Percentiles rank a stretch among this genome's conserved stretches.
Conservation (phyloP, 164 flowering plant species). For the Protea cynaroides region DNA sequence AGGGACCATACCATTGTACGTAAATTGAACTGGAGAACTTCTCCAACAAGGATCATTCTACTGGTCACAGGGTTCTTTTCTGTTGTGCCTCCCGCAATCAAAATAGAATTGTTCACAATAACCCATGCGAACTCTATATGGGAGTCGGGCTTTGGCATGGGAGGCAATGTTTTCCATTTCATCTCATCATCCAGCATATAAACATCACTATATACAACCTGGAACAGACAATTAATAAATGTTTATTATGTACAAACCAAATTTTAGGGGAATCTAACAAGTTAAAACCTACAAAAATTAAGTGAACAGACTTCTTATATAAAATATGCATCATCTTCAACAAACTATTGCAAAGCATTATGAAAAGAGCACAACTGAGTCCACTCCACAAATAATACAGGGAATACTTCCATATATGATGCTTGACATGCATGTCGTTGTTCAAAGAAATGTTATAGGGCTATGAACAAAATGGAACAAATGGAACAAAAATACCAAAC, state of each 20-base stretch:
- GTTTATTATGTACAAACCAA: not conserved
- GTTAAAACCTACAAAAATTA: not conserved
- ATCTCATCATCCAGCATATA: constrained; percentile 81
- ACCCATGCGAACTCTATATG: constrained; percentile 93
- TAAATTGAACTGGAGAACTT: constrained; percentile 61
- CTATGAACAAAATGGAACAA: too few species aligned
- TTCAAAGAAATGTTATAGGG: too few species aligned
- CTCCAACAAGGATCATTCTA: constrained; percentile 77
- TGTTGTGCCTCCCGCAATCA: constrained; percentile 86
- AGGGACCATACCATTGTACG: constrained; percentile 48
- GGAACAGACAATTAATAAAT: constrained; percentile 10
- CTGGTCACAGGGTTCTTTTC: constrained; percentile 83
- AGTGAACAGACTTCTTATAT: not conserved
- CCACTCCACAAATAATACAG: not conserved
- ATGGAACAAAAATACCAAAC: too few species aligned
- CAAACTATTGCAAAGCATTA: not conserved
- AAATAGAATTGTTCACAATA: constrained; percentile 68
- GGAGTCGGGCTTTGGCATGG: constrained; percentile 93
- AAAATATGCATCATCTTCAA: not conserved
- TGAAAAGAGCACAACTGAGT: not conserved
- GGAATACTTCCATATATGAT: too few species aligned
- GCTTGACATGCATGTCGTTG: too few species aligned
- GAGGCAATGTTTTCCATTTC: constrained; percentile 73
- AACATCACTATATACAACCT: constrained; percentile 77
- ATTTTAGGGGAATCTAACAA: not conserved